Conservation (phyloP, 2,329 filamentous ascomycete genomes). For the Coleophoma eucalyptorum region DNA sequence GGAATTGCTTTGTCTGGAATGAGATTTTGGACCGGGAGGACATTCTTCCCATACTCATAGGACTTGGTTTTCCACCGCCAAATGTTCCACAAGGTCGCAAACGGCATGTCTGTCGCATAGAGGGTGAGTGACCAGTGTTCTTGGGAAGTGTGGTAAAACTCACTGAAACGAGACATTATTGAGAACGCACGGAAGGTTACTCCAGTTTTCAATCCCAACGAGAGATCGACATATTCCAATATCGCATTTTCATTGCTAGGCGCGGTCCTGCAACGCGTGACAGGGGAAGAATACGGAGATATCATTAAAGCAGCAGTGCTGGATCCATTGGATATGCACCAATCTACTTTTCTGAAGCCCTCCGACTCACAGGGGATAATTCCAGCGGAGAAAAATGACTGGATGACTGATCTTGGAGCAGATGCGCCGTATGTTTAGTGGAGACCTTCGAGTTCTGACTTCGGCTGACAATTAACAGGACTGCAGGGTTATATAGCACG, state of each 20-base stretch:
- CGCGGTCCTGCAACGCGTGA: neutral
- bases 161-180: neutral
- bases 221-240: neutral
- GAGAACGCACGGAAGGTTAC: neutral
- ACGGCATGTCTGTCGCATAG: neutral
- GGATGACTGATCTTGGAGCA: neutral
- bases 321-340: neutral
- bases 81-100: neutral
- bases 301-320: neutral
- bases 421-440: neutral
- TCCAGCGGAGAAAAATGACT: neutral
- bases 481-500: neutral
- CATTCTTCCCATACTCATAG: neutral
- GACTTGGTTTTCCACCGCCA: neutral
- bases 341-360: neutral
- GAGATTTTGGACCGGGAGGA: neutral
- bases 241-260: neutral
- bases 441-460: neutral
- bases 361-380: neutral
- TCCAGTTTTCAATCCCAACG: neutral
- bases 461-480: neutral
- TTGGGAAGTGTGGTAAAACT: neutral
- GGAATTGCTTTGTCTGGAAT: neutral
- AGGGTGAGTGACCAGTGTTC: neutral
- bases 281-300: neutral